Base-by-base conservation (phyloP, 306 rosid species). In the Macrotyloma uniflorum region DNA sequence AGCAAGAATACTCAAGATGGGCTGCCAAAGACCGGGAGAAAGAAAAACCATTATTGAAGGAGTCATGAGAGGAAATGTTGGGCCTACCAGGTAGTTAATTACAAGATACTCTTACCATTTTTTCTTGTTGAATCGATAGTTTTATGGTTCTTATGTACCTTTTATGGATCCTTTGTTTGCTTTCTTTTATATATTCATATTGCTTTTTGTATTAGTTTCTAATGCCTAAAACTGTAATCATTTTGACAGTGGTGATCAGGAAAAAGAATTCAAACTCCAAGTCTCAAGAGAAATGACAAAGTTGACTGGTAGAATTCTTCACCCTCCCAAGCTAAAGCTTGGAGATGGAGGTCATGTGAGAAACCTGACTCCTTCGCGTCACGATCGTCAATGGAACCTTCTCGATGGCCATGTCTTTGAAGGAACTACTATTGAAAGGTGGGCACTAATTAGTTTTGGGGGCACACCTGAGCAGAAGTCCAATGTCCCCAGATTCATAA, bases 1-100 rank as follows among this genome's bases (percentile, higher is more conserved):
- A 4, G 97, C 97, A 63, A 86, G 87, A 82, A 96, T 96, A 84
- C 97, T 96, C 72, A 91, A 93, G 87, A 91, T 96, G 99, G 99
- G 96, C 8, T 93, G 97, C 84, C 99, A 96, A 74, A 81, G 91
- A 66, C 99, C 99, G 0, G 91, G 87, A 77, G 97, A 93, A 79
- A 82, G 99, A 53, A 96, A 91, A 90, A 76, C 90, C 74, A 91
- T 88, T 66, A 88, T 93, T 4, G 98, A 96, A 83, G 93, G 86
- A 77, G 97, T 96, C 78, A 87, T 96, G 91, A 86, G 85, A 82
- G 97, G 97, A 49, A 80, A 84, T 64, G 89, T 87, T 70, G 98
- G 98, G 5, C 97, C 99, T 78, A 88, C 88, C 64, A 96, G 99
- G 99, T 96, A 88, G 67, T 15, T 61, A 61, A 63, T 45, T 18